phyloP scores from a whole-genome alignment of 1,284 basidiomycete species.

The Marasmius tenuissimus region DNA sequence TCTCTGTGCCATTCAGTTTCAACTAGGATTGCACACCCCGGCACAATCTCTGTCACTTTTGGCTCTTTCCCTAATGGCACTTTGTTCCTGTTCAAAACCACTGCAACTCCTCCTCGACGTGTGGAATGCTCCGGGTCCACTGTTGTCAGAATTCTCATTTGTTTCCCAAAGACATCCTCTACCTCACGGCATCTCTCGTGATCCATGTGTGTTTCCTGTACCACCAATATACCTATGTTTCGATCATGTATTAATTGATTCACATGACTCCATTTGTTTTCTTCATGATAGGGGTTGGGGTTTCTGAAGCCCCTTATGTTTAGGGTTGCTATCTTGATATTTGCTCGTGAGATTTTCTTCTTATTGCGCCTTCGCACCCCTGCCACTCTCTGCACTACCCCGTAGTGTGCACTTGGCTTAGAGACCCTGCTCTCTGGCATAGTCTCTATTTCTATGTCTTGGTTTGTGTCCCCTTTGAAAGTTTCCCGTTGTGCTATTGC shows the following conservation, averaged over 20 bases:
- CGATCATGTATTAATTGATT: slow-evolving; percentile 7
- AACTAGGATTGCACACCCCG: slow-evolving; percentile 10
- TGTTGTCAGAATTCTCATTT: background rate
- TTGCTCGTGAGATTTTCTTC: slow-evolving; percentile 13
- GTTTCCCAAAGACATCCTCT: background rate
- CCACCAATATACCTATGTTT: background rate
- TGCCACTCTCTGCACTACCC: too few relatives aligned
- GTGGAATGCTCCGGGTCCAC: background rate
- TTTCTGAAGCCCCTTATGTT: slow-evolving; percentile 14
- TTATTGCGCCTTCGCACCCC: background rate
- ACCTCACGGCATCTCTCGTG: background rate
- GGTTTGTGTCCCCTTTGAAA: too few relatives aligned
- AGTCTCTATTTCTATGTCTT: too few relatives aligned
- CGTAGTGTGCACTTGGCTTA: too few relatives aligned
- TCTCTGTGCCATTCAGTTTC: slow-evolving; percentile 10
- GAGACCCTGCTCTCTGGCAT: too few relatives aligned
- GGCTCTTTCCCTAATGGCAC: background rate
- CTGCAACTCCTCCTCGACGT: slow-evolving; percentile 1
- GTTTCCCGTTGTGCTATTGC: too few relatives aligned
- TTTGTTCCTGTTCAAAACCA: slow-evolving; percentile 1
- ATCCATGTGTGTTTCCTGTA: slow-evolving; percentile 9
- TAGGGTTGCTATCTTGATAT: background rate
- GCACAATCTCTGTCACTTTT: slow-evolving; percentile 11
- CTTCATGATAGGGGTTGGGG: background rate
- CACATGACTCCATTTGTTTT: slow-evolving; percentile 9